A percentile compares a stretch with the other conserved stretches of the same genome.
Conservation (phyloP, 2,329 filamentous ascomycete genomes). For the Penicillium freii region DNA sequence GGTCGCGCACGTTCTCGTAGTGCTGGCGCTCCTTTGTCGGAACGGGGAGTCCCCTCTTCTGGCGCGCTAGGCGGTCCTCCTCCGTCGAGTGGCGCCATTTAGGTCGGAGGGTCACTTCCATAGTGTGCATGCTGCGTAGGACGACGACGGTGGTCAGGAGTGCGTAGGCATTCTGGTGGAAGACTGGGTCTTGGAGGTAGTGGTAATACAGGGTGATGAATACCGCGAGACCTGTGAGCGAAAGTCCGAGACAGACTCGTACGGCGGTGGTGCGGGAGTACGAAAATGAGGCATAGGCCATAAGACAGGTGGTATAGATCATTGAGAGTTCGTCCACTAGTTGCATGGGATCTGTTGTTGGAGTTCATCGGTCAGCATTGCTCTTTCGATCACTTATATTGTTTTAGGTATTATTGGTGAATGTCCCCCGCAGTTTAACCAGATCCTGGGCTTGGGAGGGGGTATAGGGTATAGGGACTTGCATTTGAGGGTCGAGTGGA, state of each 20-base stretch:
- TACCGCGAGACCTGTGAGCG: constrained; percentile 55
- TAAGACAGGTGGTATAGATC: constrained; percentile 70
- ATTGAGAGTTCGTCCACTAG: constrained; percentile 68
- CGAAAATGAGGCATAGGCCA: constrained; percentile 72
- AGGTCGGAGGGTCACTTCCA: constrained; percentile 66
- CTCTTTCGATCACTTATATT: not conserved
- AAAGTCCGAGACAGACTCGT: constrained; percentile 56
- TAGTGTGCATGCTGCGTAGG: constrained; percentile 71
- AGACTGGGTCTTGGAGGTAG: constrained; percentile 74
- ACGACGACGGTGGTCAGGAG: constrained; percentile 69
- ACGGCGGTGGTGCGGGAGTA: constrained; percentile 58
- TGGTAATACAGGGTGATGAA: constrained; percentile 81
- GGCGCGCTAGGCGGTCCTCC: constrained; percentile 44
- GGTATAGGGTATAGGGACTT: constrained; percentile 22
- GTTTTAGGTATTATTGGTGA: not conserved
- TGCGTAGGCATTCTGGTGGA: constrained; percentile 79
- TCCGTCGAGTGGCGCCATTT: constrained; percentile 51
- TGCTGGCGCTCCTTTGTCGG: constrained; percentile 46
- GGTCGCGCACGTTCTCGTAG: constrained; percentile 56
- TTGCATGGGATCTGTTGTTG: constrained; percentile 62
- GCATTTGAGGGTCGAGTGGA: constrained; percentile 64
- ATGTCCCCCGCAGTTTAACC: not conserved
- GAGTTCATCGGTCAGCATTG: constrained; percentile 20
- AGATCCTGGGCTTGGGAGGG: not conserved
- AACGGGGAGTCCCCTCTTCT: constrained; percentile 38